Evolutionary conservation across 176 grass and related monocot genomes (phyloP).

Genomic region (Eragrostis curvula): DNA sequence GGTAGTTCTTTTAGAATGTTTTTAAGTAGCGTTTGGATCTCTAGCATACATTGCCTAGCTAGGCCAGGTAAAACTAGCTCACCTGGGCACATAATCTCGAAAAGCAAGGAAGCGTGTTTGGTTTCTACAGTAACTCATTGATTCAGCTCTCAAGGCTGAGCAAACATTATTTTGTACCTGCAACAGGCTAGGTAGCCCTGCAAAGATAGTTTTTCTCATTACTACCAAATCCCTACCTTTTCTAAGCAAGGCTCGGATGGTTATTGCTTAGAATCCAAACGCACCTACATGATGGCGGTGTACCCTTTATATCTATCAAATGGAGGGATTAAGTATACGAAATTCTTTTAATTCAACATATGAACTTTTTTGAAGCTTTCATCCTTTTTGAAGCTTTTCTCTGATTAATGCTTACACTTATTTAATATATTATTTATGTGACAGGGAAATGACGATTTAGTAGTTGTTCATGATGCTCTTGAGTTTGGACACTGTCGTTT

Average conservation of each 20-base stretch:
- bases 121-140: too few species aligned
- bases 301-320: slow-evolving; percentile 1
- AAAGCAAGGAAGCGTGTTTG: too few species aligned
- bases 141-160: too few species aligned
- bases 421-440: slow-evolving; percentile 32
- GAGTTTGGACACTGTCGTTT: slow-evolving; percentile 84
- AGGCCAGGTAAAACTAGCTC: too few species aligned
- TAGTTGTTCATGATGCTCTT: slow-evolving; percentile 93
- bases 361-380: background rate
- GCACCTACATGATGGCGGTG: background rate
- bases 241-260: too few species aligned
- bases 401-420: slow-evolving; percentile 7
- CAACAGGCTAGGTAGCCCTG: too few species aligned
- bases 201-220: too few species aligned
- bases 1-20: background rate
- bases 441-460: slow-evolving; percentile 83
- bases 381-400: background rate
- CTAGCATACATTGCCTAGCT: too few species aligned
- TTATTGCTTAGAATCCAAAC: too few species aligned
- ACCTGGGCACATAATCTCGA: too few species aligned
- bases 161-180: too few species aligned
- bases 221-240: too few species aligned
- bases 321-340: background rate
- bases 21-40: background rate
- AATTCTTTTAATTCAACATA: background rate